Percentiles rank a stretch among this genome's conserved stretches.
phyloP scores from a whole-genome alignment of 345 rosid genomes.

The Triadica sebifera region DNA sequence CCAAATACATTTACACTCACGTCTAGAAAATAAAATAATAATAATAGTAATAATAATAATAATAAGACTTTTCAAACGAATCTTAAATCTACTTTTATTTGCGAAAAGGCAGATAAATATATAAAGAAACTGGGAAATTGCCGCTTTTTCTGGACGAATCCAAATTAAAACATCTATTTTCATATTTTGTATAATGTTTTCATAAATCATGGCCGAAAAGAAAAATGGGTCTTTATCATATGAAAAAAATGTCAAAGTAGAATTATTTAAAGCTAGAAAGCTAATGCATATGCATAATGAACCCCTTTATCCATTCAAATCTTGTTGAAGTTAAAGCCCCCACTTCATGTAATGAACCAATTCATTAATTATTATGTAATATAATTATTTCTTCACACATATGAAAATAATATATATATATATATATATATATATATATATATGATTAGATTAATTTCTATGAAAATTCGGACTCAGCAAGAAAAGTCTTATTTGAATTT shows the following conservation, averaged over 20 bases:
- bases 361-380: too few species aligned
- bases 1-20: neutral
- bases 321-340: too few species aligned
- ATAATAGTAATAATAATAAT: too few species aligned
- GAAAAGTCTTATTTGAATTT: too few species aligned
- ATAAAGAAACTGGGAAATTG: too few species aligned
- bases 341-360: too few species aligned
- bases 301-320: neutral
- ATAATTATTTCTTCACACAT: too few species aligned
- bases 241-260: neutral
- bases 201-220: slow-evolving; percentile 8
- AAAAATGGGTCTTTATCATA: slow-evolving; percentile 15
- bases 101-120: too few species aligned
- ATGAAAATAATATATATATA: too few species aligned
- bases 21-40: neutral
- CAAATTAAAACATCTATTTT: slow-evolving; percentile 19
- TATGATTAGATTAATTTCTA: too few species aligned
- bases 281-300: neutral
- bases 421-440: too few species aligned
- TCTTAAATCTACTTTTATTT: slow-evolving; percentile 12
- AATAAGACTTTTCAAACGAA: neutral
- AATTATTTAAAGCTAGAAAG: neutral
- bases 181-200: neutral
- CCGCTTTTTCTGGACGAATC: slow-evolving; percentile 4
- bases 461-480: too few species aligned